Conservation (phyloP, 148 eudicot species). For the Camellia japonica region DNA sequence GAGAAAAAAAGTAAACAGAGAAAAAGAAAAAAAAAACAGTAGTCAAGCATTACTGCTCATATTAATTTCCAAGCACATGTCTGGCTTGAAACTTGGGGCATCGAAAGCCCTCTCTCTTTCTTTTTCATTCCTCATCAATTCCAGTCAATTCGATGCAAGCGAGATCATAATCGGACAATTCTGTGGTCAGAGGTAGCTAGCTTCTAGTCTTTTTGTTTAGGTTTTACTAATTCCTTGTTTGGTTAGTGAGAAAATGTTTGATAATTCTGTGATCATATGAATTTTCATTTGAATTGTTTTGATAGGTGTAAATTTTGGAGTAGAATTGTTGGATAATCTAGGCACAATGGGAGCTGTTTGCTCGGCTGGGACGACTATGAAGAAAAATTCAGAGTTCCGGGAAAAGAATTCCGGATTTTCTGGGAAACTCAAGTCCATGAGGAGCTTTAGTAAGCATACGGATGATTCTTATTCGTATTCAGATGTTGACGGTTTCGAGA, state of each 20-base stretch:
- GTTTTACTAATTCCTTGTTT: neutral
- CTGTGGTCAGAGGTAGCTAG: slow-evolving; percentile 1
- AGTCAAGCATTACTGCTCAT: slow-evolving; percentile 5
- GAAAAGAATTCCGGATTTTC: slow-evolving; percentile 34
- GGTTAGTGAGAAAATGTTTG: neutral
- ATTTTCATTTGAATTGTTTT: neutral
- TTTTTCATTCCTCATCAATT: neutral
- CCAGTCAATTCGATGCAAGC: neutral
- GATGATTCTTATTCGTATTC: slow-evolving; percentile 26
- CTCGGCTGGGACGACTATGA: slow-evolving; percentile 26
- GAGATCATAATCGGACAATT: neutral
- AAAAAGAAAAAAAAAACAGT: neutral
- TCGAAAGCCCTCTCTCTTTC: neutral
- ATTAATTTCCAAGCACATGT: too few species aligned
- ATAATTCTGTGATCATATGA: neutral
- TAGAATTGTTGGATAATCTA: neutral
- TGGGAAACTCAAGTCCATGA: slow-evolving; percentile 44
- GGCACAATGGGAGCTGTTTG: slow-evolving; percentile 60
- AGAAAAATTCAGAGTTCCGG: slow-evolving; percentile 12
- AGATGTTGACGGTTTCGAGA: slow-evolving; percentile 23
- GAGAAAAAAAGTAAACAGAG: neutral
- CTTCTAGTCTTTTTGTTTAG: neutral
- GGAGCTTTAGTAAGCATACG: slow-evolving; percentile 40
- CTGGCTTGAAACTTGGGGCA: neutral
- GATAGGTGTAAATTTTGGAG: slow-evolving; percentile 14